Percentiles rank a stretch among this genome's conserved stretches.
Evolutionary conservation across 169 alveolate species (phyloP).

Genomic region (Haemoproteus tartakovskyi): DNA sequence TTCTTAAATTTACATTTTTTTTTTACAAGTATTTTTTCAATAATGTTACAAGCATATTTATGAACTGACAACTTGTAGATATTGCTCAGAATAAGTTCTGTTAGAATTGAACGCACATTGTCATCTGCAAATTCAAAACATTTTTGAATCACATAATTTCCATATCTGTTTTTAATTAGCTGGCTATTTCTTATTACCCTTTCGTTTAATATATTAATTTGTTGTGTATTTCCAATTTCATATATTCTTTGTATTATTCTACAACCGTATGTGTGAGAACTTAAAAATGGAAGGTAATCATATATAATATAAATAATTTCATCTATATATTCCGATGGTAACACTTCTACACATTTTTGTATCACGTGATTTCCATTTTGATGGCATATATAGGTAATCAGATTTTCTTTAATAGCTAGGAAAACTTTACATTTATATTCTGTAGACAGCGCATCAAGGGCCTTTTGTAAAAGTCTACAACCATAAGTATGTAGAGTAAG

Average conservation of each 20-base stretch:
- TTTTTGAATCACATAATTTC: slow-evolving; percentile 64
- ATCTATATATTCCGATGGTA: slow-evolving; percentile 33
- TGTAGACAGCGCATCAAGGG: slow-evolving; percentile 30
- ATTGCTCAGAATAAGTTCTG: slow-evolving; percentile 36
- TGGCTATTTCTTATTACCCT: slow-evolving; percentile 24
- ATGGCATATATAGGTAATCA: slow-evolving; percentile 44
- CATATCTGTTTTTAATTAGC: slow-evolving; percentile 56
- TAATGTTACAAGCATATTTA: slow-evolving; percentile 63
- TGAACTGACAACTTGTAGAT: slow-evolving; percentile 30
- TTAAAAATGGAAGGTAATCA: slow-evolving; percentile 42
- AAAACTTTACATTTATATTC: slow-evolving; percentile 59
- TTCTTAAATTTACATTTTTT: slow-evolving; percentile 51
- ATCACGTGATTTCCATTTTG: slow-evolving; percentile 68
- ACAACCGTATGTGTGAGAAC: slow-evolving; percentile 62
- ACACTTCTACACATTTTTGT: slow-evolving; percentile 58
- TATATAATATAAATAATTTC: slow-evolving; percentile 33
- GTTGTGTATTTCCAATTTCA: slow-evolving; percentile 34
- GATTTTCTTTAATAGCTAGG: slow-evolving; percentile 15
- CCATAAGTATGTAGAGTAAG: slow-evolving; percentile 60
- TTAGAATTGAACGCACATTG: slow-evolving; percentile 8
- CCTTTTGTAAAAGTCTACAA: slow-evolving; percentile 60
- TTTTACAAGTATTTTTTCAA: slow-evolving; percentile 44
- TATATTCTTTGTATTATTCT: slow-evolving; percentile 56
- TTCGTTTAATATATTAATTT: slow-evolving; percentile 42
- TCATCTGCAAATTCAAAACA: slow-evolving; percentile 60